A percentile compares a stretch with the other conserved stretches of the same genome.
Evolutionary conservation across 139 green algal species (phyloP).

Genomic region (Chlamydomonas sp.): DNA sequence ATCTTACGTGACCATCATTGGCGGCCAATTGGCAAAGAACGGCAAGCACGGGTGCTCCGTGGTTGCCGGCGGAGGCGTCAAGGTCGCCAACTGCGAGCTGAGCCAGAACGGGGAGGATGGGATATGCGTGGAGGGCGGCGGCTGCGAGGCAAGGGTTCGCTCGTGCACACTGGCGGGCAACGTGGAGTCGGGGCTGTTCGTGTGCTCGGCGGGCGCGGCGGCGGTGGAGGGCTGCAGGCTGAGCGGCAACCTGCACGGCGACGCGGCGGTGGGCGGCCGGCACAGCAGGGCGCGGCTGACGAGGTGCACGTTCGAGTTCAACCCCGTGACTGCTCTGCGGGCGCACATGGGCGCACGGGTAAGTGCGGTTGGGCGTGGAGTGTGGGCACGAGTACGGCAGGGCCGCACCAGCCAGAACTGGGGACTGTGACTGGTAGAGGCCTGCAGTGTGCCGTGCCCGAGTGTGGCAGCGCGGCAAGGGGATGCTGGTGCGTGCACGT

Average conservation of each 20-base stretch:
- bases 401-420: background rate
- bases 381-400: background rate
- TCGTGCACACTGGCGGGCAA: conserved; percentile 5
- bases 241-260: conserved; percentile 30
- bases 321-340: conserved; percentile 23
- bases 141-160: conserved; percentile 4
- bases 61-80: background rate
- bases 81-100: background rate
- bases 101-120: conserved; percentile 32
- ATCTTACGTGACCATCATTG: background rate
- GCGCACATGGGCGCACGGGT: conserved; percentile 35
- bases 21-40: conserved; percentile 32
- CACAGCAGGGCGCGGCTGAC: conserved; percentile 6
- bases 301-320: conserved; percentile 25
- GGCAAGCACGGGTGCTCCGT: background rate
- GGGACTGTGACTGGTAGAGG: background rate
- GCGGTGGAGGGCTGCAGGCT: conserved; percentile 11
- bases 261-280: conserved; percentile 20
- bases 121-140: conserved; percentile 1
- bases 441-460: background rate
- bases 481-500: no score
- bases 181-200: conserved; percentile 7
- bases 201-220: conserved; percentile 1
- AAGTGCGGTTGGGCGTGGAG: background rate
- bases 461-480: background rate